Evolutionary conservation across 1,284 basidiomycete species (phyloP).

Genomic region (Papiliotrema terrestris): DNA sequence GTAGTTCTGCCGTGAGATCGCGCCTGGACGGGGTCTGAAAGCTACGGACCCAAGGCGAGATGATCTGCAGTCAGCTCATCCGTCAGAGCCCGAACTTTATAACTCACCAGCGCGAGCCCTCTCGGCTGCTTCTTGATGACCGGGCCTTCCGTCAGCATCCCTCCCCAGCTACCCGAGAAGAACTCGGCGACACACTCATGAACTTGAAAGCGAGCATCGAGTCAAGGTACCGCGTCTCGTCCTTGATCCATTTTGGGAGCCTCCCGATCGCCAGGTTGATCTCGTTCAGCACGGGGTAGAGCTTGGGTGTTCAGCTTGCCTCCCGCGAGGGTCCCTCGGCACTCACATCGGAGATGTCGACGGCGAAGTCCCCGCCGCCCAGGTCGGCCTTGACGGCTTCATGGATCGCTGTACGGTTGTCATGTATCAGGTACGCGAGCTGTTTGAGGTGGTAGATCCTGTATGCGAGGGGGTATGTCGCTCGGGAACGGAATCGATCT

Average conservation of each 20-base stretch:
- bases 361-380: constrained; percentile 51
- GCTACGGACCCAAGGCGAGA: constrained; percentile 40
- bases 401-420: constrained; percentile 56
- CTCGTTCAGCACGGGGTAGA: constrained; percentile 57
- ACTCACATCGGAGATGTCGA: constrained; percentile 33
- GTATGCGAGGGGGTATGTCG: constrained; percentile 57
- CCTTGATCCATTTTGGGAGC: constrained; percentile 71
- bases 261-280: constrained; percentile 62
- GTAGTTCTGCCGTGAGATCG: constrained; percentile 53
- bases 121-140: constrained; percentile 70
- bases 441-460: constrained; percentile 63
- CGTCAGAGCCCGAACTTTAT: neutral
- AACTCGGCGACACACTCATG: constrained; percentile 29
- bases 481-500: constrained; percentile 55
- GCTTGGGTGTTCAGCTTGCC: constrained; percentile 16
- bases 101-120: constrained; percentile 62
- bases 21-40: no score
- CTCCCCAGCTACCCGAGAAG: neutral
- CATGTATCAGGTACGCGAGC: constrained; percentile 60
- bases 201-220: constrained; percentile 39
- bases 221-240: constrained; percentile 60
- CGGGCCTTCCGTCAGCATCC: constrained; percentile 54
- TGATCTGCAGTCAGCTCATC: constrained; percentile 26
- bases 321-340: neutral
- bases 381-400: constrained; percentile 57